Evolutionary conservation across 495 filamentous ascomycete species (phyloP), one percentile per base, ranked within the genome.

Genomic region (Talaromyces thailandensis): DNA sequence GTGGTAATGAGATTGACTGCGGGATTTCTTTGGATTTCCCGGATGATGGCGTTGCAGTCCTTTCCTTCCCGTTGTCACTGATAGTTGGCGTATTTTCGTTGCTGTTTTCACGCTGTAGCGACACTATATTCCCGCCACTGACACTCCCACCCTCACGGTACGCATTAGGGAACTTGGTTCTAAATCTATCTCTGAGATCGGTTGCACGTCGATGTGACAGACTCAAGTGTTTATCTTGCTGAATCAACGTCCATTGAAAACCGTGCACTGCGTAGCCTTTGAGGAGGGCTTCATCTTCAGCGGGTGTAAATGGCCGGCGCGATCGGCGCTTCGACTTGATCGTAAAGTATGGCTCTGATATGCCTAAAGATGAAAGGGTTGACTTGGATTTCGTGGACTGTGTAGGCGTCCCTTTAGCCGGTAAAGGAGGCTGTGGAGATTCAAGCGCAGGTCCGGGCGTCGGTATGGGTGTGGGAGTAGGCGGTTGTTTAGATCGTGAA

Each of bases 111-210:
- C 12, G 59, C 8, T 31, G 40, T 3, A 50, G 28, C 6, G 59
- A 50, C 23, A 18, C 57, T 12, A 70, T 18, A 9, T 63, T 61
- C n/a, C 73, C 73, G 35, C 73, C 74, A 25, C 70, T 76, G 29
- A 77, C 74, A 52, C 76, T 75, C 23, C 77, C 77, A 5, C 76
- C 77, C 18, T 85, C 76, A 28, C 79, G 81, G 68, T 89, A 94
- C 55, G 86, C 82, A 40, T 89, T 84, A 6, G 91, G 90, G 64
- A 87, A 92, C 59, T 87, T 88, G 63, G 89, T 92, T 21, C 92
- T 82, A 59, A 95, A 88, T 6, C 91, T 81, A 71, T 96, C 92
- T 56, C 92, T 79, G 12, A 96, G 75, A 68, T 96, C 91, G 5
- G 89, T 92, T 2, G 90, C 84, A 40, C 84, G 82, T 61, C 92